Percentiles rank a stretch among this genome's conserved stretches.
phyloP scores from a whole-genome alignment of 495 filamentous ascomycete genomes.

The Neurospora cerealis region DNA sequence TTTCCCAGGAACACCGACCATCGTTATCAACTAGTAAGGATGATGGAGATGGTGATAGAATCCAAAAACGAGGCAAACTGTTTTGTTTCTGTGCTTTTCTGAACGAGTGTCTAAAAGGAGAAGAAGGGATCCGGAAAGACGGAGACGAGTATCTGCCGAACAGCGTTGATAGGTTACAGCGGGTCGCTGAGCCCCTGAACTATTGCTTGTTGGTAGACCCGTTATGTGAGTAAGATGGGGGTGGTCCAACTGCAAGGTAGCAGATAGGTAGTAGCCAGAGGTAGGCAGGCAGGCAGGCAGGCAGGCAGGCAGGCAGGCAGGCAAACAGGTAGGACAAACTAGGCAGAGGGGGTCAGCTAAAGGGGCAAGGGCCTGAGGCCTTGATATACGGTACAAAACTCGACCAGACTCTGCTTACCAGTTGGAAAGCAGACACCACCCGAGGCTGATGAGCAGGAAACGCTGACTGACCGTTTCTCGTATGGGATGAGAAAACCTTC shows the following conservation, averaged over 20 bases:
- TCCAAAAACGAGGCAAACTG: background rate
- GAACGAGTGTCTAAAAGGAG: background rate
- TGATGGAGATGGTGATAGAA: background rate
- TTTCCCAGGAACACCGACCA: slow-evolving; percentile 36
- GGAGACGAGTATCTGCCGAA: background rate
- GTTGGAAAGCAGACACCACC: background rate
- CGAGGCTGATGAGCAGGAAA: background rate
- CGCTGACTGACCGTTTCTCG: background rate
- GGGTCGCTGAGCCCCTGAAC: background rate
- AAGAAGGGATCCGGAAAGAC: background rate
- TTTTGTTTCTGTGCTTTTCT: background rate
- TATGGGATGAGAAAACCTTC: background rate
- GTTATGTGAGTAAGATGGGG: background rate
- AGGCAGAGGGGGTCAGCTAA: background rate
- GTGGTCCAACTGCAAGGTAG: background rate
- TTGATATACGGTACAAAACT: background rate
- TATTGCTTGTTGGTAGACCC: background rate
- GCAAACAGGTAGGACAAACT: background rate
- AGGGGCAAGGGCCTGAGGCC: background rate
- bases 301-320: background rate
- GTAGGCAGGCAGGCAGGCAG: background rate
- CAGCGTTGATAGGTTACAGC: background rate
- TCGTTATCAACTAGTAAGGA: background rate
- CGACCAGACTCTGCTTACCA: background rate
- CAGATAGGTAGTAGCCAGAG: background rate